Percentiles rank a stretch among this genome's conserved stretches.
Conservation (phyloP, 2,329 filamentous ascomycete species). For the Corynespora cassiicola region DNA sequence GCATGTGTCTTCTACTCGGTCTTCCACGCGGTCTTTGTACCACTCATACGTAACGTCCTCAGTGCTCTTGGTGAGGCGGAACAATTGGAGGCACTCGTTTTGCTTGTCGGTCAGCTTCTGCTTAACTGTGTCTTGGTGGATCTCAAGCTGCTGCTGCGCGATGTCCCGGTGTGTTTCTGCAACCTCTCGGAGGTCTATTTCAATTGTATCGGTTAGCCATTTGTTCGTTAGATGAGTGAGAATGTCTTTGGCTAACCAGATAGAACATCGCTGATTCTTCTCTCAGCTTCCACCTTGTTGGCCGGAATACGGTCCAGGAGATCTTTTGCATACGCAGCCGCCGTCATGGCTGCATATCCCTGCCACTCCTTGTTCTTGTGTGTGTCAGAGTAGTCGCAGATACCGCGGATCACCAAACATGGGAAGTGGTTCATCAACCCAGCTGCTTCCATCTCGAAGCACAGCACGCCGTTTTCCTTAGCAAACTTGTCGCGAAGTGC, state of each 20-base stretch:
- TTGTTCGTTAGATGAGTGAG: slow-evolving; percentile 10
- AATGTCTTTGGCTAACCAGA: slow-evolving; percentile 10
- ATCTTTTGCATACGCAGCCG: too few relatives aligned
- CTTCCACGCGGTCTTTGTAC: slow-evolving; percentile 25
- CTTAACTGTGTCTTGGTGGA: slow-evolving; percentile 17
- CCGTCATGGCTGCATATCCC: too few relatives aligned
- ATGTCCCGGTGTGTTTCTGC: slow-evolving; percentile 11
- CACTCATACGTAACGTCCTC: slow-evolving; percentile 25
- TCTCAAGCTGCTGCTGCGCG: slow-evolving; percentile 17
- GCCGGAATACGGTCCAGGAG: too few relatives aligned
- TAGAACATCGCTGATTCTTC: slow-evolving; percentile 13
- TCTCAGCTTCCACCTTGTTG: slow-evolving; percentile 11
- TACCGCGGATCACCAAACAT: too few relatives aligned
- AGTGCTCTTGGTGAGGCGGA: slow-evolving; percentile 21
- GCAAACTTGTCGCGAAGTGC: too few relatives aligned
- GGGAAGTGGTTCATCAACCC: too few relatives aligned
- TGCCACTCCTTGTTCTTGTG: too few relatives aligned
- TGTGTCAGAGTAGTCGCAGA: too few relatives aligned
- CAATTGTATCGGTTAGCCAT: slow-evolving; percentile 14
- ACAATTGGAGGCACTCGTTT: slow-evolving; percentile 25
- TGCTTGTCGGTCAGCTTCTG: slow-evolving; percentile 20
- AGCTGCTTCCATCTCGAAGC: too few relatives aligned
- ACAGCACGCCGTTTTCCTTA: too few relatives aligned
- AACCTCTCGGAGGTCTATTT: slow-evolving; percentile 15
- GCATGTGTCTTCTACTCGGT: slow-evolving; percentile 25